These are phyloP conservation scores for Elaphomyces granulatus DNA, from an alignment of 495 filamentous ascomycete species.

Conservation along the genomic window DNA sequence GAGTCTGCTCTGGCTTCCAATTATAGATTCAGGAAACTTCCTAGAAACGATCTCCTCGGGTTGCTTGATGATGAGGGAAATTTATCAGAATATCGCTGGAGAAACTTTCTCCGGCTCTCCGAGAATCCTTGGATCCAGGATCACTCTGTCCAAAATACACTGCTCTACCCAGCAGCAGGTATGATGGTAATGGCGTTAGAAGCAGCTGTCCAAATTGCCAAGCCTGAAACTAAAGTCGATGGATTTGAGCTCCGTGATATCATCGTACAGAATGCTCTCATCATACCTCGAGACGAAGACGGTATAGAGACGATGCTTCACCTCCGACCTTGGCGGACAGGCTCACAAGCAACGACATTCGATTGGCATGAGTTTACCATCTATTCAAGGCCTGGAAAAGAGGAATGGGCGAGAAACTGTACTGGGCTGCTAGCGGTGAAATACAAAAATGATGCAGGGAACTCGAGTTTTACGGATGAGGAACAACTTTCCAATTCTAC, in stretches of 20 bases:
- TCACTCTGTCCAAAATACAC: conserved; percentile 11
- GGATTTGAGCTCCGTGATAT: conserved; percentile 23
- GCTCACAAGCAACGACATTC: not conserved
- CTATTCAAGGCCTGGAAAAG: not conserved
- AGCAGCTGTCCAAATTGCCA: conserved; percentile 8
- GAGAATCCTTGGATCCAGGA: conserved; percentile 21
- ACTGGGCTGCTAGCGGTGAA: not conserved
- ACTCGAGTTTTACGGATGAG: not conserved
- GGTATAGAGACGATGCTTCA: conserved; percentile 1
- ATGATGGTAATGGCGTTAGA: conserved; percentile 18
- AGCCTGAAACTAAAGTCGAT: conserved; percentile 2
- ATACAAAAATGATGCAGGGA: not conserved
- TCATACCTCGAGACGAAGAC: conserved; percentile 10
- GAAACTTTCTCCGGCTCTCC: conserved; percentile 6
- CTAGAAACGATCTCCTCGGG: conserved; percentile 3
- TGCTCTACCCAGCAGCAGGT: conserved; percentile 17
- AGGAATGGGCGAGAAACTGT: not conserved
- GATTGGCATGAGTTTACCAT: conserved; percentile 1
- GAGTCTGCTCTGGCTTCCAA: conserved; percentile 6
- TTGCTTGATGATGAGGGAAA: not conserved
- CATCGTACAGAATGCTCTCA: conserved; percentile 25
- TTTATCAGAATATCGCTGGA: conserved; percentile 9
- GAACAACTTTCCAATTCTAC: too few relatives aligned
- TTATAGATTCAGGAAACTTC: conserved; percentile 3
- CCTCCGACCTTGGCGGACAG: not conserved